These are phyloP conservation scores for Auxenochlorella pyrenoidosa DNA, from an alignment of 139 green algal genomes.

Conservation along the genomic window DNA sequence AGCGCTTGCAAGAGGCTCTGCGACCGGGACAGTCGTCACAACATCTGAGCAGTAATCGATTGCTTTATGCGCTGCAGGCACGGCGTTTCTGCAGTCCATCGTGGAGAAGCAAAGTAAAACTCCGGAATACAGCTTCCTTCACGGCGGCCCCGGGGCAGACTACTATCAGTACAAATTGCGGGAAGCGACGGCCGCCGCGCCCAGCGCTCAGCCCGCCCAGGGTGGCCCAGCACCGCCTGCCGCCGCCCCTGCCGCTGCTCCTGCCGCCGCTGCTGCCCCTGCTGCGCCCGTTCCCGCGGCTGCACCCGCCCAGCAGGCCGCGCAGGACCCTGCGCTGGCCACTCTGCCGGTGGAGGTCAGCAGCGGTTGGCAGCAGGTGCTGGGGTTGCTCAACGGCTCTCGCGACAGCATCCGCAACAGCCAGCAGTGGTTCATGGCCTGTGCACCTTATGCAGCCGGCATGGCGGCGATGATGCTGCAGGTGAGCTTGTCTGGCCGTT, in stretches of 20 bases:
- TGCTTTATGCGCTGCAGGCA: background rate
- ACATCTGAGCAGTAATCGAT: background rate
- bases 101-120: slow-evolving; percentile 39
- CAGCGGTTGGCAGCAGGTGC: slow-evolving; percentile 49
- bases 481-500: background rate
- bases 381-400: slow-evolving; percentile 54
- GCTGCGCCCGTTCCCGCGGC: background rate
- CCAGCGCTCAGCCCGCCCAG: background rate
- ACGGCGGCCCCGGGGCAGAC: slow-evolving; percentile 36
- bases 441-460: slow-evolving; percentile 60
- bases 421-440: slow-evolving; percentile 90
- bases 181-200: too few relatives aligned
- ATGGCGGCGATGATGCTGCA: slow-evolving; percentile 71
- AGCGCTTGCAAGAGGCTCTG: too few relatives aligned
- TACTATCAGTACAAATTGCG: slow-evolving; percentile 46
- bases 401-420: slow-evolving; percentile 83
- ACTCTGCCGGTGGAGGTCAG: slow-evolving; percentile 41
- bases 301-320: background rate
- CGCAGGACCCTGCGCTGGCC: background rate
- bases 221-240: background rate
- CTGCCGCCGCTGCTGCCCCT: background rate
- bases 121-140: slow-evolving; percentile 55
- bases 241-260: background rate
- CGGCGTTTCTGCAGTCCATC: slow-evolving; percentile 51
- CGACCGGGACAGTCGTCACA: too few relatives aligned